These are phyloP conservation scores for Taphrina pruni DNA, from an alignment of 1,139 yeast genomes.

Conservation along the genomic window DNA sequence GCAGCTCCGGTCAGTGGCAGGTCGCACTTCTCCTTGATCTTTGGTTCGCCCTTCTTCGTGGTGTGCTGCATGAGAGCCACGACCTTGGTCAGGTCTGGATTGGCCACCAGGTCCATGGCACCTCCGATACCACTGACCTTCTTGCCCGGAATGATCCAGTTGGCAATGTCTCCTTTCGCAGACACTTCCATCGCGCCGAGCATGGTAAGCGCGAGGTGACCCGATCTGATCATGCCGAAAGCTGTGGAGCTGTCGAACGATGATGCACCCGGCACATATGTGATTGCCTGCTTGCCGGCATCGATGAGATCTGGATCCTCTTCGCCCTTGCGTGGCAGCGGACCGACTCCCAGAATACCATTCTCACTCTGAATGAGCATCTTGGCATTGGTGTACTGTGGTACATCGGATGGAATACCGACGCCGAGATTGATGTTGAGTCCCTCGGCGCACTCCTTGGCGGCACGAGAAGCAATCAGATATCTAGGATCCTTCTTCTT, in stretches of 20 bases:
- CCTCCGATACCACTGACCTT: conserved; percentile 61
- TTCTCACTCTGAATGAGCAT: conserved; percentile 30
- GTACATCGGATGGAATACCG: conserved; percentile 18
- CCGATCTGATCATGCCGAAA: conserved; percentile 59
- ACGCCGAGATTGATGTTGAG: conserved; percentile 24
- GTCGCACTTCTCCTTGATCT: conserved; percentile 56
- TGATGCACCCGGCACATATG: conserved; percentile 57
- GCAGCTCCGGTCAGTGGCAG: conserved; percentile 59
- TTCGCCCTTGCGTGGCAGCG: conserved; percentile 56
- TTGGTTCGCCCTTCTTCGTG: conserved; percentile 58
- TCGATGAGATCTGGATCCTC: conserved; percentile 59
- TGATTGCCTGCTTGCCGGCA: conserved; percentile 61
- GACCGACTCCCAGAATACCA: conserved; percentile 48
- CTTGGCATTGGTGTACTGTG: conserved; percentile 24
- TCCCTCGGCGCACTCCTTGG: conserved; percentile 24
- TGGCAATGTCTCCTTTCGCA: conserved; percentile 58
- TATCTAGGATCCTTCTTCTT: conserved; percentile 20
- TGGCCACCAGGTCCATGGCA: conserved; percentile 61
- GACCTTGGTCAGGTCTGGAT: conserved; percentile 57
- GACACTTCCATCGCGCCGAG: conserved; percentile 61
- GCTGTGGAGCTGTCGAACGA: conserved; percentile 60
- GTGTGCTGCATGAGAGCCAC: conserved; percentile 59
- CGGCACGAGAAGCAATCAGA: conserved; percentile 24
- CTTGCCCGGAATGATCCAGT: conserved; percentile 61
- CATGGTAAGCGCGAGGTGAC: conserved; percentile 57